Evolutionary conservation across 2,329 filamentous ascomycete genomes (phyloP).

Genomic region (Colletotrichum musae): DNA sequence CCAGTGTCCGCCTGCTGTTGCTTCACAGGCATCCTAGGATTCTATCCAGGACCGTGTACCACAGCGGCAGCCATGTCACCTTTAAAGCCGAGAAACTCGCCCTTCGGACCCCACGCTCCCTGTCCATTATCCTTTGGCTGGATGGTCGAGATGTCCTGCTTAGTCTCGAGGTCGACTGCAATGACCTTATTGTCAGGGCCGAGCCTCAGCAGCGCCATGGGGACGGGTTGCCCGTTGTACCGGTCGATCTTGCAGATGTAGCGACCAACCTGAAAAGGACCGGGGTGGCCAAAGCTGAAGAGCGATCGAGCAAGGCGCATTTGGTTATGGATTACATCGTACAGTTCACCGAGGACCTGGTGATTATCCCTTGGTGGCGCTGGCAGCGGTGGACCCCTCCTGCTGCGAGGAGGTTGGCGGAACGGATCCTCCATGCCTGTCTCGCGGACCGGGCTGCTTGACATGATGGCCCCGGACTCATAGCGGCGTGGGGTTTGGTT

Average conservation of each 20-base stretch:
- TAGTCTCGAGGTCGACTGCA: background rate
- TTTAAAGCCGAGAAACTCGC: conserved; percentile 29
- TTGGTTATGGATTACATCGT: background rate
- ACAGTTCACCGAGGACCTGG: background rate
- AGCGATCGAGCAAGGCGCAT: conserved; percentile 6
- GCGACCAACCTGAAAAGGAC: conserved; percentile 22
- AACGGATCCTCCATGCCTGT: conserved; percentile 1
- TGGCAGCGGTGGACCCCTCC: background rate
- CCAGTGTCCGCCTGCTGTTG: background rate
- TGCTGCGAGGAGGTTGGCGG: background rate
- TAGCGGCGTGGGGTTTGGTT: background rate
- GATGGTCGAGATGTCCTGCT: background rate
- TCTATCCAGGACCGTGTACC: conserved; percentile 27
- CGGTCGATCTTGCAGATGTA: conserved; percentile 24
- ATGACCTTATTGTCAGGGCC: background rate
- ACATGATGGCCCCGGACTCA: conserved; percentile 5
- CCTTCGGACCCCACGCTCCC: conserved; percentile 18
- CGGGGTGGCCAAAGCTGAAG: background rate
- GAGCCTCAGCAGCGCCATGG: conserved; percentile 4
- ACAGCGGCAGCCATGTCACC: conserved; percentile 10
- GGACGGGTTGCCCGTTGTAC: conserved; percentile 18
- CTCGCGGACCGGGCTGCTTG: conserved; percentile 10
- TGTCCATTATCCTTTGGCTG: background rate
- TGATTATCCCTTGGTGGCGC: background rate
- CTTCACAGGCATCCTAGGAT: conserved; percentile 6